Base-by-base conservation (phyloP, 129 eudicot species). In the Calendula officinalis region DNA sequence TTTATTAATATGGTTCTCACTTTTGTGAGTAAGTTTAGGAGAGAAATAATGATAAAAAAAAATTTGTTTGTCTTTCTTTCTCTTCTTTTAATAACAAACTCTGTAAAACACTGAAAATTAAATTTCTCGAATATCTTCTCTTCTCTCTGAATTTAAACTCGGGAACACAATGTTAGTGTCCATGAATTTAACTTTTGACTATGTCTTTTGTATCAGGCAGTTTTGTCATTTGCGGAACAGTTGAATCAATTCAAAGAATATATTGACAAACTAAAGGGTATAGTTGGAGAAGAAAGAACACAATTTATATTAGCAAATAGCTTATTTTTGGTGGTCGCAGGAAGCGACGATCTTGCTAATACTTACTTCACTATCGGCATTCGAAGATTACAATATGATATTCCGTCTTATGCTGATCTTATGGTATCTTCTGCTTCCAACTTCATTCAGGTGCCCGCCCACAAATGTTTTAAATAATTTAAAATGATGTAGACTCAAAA, bases 301-400 rank as follows among this genome's bases (percentile, higher is more conserved):
- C 62, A 64, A 7, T 39, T 41, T 38, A 75, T 78, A 22, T 5
- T 86, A 17, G 60, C 46, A 22, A 68, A 80, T 30, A 78, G 87
- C 42, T 62, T 83, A 5, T 42, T 12, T 38, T 1, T 77, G 3
- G 64, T 83, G 35, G 84, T 70, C 8, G 52, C 76, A n/a, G 86
- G 87, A n/a, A 72, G 77, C 81, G 75, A 78, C 50, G 90, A 86
- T 52, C 68, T 86, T 39, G 67, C 78, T 30, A 70, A 68, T 44
- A 80, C 13, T 36, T 56, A 56, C 62, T 56, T 0, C 13, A 12
- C 87, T 48, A 43, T 48, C 33, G 79, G 77, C 7, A 6, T 78
- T 1, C 58, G 87, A 27, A 68, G 35, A 15, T 13, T 66, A 12
- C 64, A 64, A 3, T 79, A 64, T 17, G 81, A 74, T 60, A 11